Conservation (phyloP, 139 green algal species). For the Auxenochlorella protothecoides region DNA sequence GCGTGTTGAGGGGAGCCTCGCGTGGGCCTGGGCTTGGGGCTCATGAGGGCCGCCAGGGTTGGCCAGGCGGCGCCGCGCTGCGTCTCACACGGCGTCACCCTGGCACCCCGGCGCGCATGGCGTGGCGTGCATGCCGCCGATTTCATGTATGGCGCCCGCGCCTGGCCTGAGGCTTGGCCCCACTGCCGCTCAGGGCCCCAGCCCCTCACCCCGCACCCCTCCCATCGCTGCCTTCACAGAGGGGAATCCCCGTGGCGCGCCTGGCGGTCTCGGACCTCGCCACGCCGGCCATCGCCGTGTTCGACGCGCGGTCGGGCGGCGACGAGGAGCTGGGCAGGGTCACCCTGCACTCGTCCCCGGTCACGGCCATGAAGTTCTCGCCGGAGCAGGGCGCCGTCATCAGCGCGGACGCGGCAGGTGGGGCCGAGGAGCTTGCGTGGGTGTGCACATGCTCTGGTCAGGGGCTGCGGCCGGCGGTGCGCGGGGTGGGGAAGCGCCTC, state of each 20-base stretch:
- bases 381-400: constrained; percentile 41
- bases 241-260: constrained; percentile 47
- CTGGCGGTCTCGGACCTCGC: constrained; percentile 79
- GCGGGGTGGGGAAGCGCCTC: neutral
- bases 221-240: constrained; percentile 20
- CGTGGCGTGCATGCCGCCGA: too few relatives aligned
- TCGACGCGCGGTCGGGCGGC: constrained; percentile 53
- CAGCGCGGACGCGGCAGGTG: constrained; percentile 53
- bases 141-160: too few relatives aligned
- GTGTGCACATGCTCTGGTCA: neutral
- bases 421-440: neutral
- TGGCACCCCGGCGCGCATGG: too few relatives aligned
- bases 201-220: too few relatives aligned
- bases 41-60: too few relatives aligned
- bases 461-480: neutral
- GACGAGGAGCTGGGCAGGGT: constrained; percentile 27
- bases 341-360: constrained; percentile 43
- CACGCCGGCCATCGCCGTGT: constrained; percentile 60
- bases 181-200: too few relatives aligned
- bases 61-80: too few relatives aligned
- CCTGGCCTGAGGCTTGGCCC: too few relatives aligned
- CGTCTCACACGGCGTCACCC: too few relatives aligned
- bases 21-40: too few relatives aligned
- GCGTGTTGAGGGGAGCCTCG: neutral
- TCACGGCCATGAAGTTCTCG: constrained; percentile 73